Conservation (phyloP, 2,329 filamentous ascomycete genomes). For the Thielaviopsis euricoi region DNA sequence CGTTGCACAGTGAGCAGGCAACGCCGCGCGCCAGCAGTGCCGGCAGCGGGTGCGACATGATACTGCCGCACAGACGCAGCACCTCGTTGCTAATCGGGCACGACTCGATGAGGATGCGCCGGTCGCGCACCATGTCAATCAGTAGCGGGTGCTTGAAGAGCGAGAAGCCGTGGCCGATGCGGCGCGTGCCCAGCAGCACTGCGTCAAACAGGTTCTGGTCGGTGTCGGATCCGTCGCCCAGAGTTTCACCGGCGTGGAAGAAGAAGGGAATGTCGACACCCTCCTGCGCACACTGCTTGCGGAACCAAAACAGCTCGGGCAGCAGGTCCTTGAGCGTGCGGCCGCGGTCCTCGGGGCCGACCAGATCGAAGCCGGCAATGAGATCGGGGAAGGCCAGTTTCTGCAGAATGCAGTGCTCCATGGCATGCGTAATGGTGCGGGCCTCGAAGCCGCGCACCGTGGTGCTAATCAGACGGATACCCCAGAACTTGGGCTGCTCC, state of each 20-base stretch:
- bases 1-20: constrained; percentile 69
- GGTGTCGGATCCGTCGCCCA: constrained; percentile 55
- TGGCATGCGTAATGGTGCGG: constrained; percentile 54
- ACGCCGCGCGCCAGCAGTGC: constrained; percentile 75
- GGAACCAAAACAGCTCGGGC: constrained; percentile 86
- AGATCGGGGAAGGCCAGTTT: constrained; percentile 66
- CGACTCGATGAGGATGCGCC: constrained; percentile 72
- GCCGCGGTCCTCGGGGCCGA: constrained; percentile 72
- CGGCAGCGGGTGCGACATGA: constrained; percentile 66
- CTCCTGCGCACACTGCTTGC: constrained; percentile 63
- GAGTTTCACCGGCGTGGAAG: constrained; percentile 83
- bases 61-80: constrained; percentile 58
- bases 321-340: constrained; percentile 60
- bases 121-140: constrained; percentile 75
- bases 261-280: constrained; percentile 80
- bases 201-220: constrained; percentile 82
- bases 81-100: constrained; percentile 89
- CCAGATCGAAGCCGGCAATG: constrained; percentile 76
- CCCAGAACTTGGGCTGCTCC: constrained; percentile 62
- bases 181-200: constrained; percentile 66
- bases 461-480: constrained; percentile 73
- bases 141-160: constrained; percentile 84
- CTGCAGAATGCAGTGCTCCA: constrained; percentile 74
- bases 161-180: constrained; percentile 80
- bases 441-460: constrained; percentile 48